Evolutionary conservation across 2,329 filamentous ascomycete species (phyloP), one percentile per base, ranked within the genome.

Genomic region (Xylariaceae sp.): DNA sequence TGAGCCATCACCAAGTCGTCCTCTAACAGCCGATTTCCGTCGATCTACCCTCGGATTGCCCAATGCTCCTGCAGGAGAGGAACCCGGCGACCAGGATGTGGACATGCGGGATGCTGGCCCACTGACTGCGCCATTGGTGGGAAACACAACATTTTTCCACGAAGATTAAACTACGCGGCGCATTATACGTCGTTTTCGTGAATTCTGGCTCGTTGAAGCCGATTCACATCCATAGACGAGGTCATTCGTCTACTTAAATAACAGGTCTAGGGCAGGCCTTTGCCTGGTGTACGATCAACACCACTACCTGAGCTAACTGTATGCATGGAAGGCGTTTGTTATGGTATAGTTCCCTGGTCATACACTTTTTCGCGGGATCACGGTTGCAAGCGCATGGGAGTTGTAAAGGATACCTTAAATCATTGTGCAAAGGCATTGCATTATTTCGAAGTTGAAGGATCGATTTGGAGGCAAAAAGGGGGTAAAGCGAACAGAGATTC

Each of bases 31-130:
- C n/a, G 60, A 63, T 42, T 64, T 63, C 39, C 60, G 58, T 38
- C 55, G 57, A 19, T 59, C 63, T 22, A 43, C 54, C 23, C 44
- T 62, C 7, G 53, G 48, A 7, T 33, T 62, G 6, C 43, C 50
- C 10, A 42, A 49, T 16, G 44, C 49, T 8, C 32, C 23, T 16
- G 49, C 54, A 0, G 57, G 55, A 8, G 68, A 70, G 7, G 56
- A 65, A 16, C 49, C 64, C 2, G 51, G 54, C 5, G 64, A 59
- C 22, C 69, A 73, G 42, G 78, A 81, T 44, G 67, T 80, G 22
- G 72, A 76, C 19, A 81, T 81, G 78, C 62, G 69, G 32, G 79
- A 82, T 49, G 75, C 73, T 19, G 75, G 73, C 5, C 75, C 77
- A 6, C 76, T 76, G 7, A 77, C 76, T 2, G 77, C 77, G 7